These are phyloP conservation scores for Trametes cingulata DNA, from an alignment of 768 basidiomycete genomes.

Conservation along the genomic window DNA sequence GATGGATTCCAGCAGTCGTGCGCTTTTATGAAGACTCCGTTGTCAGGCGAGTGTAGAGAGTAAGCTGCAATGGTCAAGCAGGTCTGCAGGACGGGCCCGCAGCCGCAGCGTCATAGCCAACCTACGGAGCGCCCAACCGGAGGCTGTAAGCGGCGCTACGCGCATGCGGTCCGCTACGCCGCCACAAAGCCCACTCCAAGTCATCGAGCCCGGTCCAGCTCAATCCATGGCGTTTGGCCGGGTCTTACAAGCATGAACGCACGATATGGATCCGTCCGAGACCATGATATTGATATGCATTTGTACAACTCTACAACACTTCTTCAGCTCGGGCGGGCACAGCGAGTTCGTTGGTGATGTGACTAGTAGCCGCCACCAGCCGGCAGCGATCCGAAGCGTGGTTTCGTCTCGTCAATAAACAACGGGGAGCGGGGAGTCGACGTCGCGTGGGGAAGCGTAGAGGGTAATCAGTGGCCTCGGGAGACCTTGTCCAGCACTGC, in stretches of 20 bases:
- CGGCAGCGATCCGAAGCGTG: constrained; percentile 12
- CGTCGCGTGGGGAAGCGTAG: background rate
- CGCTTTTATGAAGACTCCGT: no score
- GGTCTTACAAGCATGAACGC: background rate
- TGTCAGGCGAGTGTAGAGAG: no score
- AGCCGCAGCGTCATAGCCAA: no score
- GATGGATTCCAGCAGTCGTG: no score
- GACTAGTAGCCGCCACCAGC: constrained; percentile 9
- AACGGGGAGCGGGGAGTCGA: constrained; percentile 8
- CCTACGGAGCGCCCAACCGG: no score
- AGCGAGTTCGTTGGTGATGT: constrained; percentile 7
- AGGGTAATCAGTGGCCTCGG: constrained; percentile 22
- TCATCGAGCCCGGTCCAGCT: no score
- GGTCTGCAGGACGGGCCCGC: no score
- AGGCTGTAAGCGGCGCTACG: no score
- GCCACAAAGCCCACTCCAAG: no score
- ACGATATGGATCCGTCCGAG: background rate
- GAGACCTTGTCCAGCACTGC: constrained; percentile 31
- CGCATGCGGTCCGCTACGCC: no score
- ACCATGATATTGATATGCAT: constrained; percentile 16
- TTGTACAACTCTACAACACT: constrained; percentile 29
- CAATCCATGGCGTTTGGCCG: no score
- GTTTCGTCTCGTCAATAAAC: constrained; percentile 15
- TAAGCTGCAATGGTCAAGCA: no score
- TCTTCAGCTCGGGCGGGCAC: constrained; percentile 21